Evolutionary conservation across 2,329 filamentous ascomycete genomes (phyloP).

Genomic region (Verticillium albo-atrum): DNA sequence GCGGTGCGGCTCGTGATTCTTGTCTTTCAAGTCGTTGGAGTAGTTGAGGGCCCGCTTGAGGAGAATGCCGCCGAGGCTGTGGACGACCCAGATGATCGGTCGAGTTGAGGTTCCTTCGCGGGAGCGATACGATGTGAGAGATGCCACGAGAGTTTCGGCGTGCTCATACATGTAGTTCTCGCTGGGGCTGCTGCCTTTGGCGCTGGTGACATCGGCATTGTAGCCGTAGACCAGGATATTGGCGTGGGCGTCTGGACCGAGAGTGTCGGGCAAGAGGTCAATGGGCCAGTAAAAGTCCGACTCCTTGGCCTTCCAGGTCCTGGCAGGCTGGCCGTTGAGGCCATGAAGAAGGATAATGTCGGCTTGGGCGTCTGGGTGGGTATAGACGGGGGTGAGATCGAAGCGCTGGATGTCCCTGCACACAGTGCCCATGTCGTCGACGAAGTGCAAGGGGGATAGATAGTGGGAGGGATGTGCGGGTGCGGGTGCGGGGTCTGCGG

Average conservation of each 20-base stretch:
- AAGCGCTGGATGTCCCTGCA: conserved; percentile 48
- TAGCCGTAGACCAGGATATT: conserved; percentile 71
- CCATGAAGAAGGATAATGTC: conserved; percentile 54
- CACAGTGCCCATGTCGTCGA: conserved; percentile 20
- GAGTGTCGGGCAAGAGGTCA: conserved; percentile 58
- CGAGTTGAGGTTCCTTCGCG: conserved; percentile 49
- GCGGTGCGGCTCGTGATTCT: conserved; percentile 58
- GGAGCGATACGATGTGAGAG: conserved; percentile 58
- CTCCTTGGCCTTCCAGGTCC: conserved; percentile 51
- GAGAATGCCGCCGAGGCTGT: conserved; percentile 69
- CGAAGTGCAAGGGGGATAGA: background rate
- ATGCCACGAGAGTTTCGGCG: conserved; percentile 63
- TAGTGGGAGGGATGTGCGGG: background rate
- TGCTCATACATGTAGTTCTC: conserved; percentile 67
- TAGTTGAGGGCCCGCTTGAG: conserved; percentile 67
- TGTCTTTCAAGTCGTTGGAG: conserved; percentile 55
- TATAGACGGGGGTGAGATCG: conserved; percentile 56
- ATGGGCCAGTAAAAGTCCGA: conserved; percentile 64
- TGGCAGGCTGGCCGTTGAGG: conserved; percentile 54
- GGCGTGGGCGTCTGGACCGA: conserved; percentile 46
- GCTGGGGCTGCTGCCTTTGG: conserved; percentile 49
- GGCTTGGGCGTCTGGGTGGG: conserved; percentile 53
- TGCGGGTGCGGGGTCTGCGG: too few relatives aligned
- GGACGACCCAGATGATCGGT: conserved; percentile 72
- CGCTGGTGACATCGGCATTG: conserved; percentile 57